Base-by-base conservation (phyloP, 2,329 filamentous ascomycete species). In the Colletotrichum somersetense region DNA sequence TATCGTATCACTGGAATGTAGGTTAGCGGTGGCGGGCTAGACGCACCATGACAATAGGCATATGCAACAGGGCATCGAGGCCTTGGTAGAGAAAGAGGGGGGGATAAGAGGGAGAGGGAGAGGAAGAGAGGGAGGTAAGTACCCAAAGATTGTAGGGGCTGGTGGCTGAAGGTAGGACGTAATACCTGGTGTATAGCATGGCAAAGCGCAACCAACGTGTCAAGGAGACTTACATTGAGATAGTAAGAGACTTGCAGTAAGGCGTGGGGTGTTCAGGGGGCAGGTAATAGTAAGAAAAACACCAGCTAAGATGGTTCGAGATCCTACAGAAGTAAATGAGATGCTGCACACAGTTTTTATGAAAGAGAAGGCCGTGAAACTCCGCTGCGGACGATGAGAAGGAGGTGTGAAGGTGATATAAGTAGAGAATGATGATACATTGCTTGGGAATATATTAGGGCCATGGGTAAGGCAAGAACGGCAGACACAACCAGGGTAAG, bases 181-280 rank as follows among this genome's bases (percentile, higher is more conserved):
- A 26, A 14, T n/a, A 42, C 12, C 16, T 20, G 6, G n/a, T 38
- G 30, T 40, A 33, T 65, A 61, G 52, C 40, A 69, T 59, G 11
- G 62, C 44, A 66, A 59, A 69, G 53, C 44, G 38, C n/a, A 53
- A 53, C 62, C 53, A 33, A 52, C 46, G n/a, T 53, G n/a, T 58
- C 26, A 35, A 46, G 26, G 14, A 56, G 35, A 59, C 62, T 59
- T 69, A 62, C 67, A 48, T 66, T 38, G 46, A 59, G 46, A 69
- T 66, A 42, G 38, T 55, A 46, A 66, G 53, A 66, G 62, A 59
- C 44, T 52, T 69, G 67, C 26, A 58, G 62, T 40, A n/a, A 10
- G n/a, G 30, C 16, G 26, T 69, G 35, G 44, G 44, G 44, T 66
- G 53, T 44, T 38, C 2, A 11, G 33, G 26, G 62, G 62, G n/a